Percentiles rank a stretch among this genome's conserved stretches.
Evolutionary conservation across 108 stramenopile genomes (phyloP).

Genomic region (Schizochytrium sp.): DNA sequence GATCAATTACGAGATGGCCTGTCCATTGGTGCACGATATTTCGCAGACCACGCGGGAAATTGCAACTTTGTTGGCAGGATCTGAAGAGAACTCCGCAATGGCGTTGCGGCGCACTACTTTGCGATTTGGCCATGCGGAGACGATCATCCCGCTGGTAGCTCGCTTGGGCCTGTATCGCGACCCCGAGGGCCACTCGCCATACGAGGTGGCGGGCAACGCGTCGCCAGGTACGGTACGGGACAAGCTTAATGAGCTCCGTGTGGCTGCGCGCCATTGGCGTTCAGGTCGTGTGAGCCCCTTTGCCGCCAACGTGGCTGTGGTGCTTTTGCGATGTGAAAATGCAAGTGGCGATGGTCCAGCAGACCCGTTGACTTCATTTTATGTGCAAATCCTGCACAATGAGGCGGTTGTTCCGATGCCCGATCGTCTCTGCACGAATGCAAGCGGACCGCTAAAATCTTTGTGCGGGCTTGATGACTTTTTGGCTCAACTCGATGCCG

Average conservation of each 20-base stretch:
- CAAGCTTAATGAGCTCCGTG: not conserved
- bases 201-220: not conserved
- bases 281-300: not conserved
- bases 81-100: not conserved
- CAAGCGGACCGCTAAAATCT: not conserved
- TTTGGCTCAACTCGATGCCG: not conserved
- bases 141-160: not conserved
- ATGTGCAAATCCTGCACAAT: not conserved
- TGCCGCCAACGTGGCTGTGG: not conserved
- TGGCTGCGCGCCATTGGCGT: not conserved
- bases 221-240: not conserved
- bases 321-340: not conserved
- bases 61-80: not conserved
- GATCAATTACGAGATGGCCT: slow-evolving; percentile 11
- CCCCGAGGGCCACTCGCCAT: not conserved
- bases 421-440: not conserved
- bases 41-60: not conserved
- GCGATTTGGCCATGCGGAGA: slow-evolving; percentile 3
- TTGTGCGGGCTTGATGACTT: not conserved
- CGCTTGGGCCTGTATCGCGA: not conserved
- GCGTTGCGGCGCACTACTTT: not conserved
- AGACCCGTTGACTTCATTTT: not conserved
- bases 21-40: not conserved
- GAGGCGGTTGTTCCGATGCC: not conserved
- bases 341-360: not conserved